Conservation (phyloP, 768 basidiomycete genomes). For the Lactifluus echinatus region DNA sequence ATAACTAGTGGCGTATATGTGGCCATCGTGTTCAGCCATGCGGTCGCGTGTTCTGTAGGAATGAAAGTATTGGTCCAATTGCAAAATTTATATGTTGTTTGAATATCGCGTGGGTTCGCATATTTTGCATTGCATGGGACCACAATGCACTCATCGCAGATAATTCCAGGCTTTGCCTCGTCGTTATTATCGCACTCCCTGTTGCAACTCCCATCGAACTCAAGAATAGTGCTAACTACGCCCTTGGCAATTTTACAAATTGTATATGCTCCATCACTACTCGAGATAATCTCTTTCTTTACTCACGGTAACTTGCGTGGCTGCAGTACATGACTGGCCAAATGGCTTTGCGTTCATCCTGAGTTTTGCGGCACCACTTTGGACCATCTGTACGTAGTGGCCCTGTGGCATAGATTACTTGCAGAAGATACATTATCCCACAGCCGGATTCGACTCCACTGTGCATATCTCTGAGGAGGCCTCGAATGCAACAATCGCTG, state of each 20-base stretch:
- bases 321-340: conserved; percentile 34
- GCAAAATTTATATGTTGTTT: conserved; percentile 62
- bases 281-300: not conserved
- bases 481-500: conserved; percentile 55
- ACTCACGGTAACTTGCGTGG: not conserved
- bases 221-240: conserved; percentile 33
- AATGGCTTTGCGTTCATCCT: conserved; percentile 37
- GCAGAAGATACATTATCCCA: not conserved
- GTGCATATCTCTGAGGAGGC: conserved; percentile 69
- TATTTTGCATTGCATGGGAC: not conserved
- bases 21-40: conserved; percentile 54
- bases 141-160: not conserved
- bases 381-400: conserved; percentile 34
- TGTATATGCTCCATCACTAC: conserved; percentile 17
- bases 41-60: conserved; percentile 55
- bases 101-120: conserved; percentile 48
- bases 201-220: conserved; percentile 33
- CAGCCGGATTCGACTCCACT: conserved; percentile 41
- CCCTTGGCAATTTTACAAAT: conserved; percentile 34
- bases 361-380: conserved; percentile 35
- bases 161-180: conserved; percentile 43
- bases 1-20: conserved; percentile 59
- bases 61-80: conserved; percentile 57
- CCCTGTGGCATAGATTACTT: not conserved
- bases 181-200: conserved; percentile 52